phyloP scores from a whole-genome alignment of 805 yeast genomes.

The Metschnikowia similis region DNA sequence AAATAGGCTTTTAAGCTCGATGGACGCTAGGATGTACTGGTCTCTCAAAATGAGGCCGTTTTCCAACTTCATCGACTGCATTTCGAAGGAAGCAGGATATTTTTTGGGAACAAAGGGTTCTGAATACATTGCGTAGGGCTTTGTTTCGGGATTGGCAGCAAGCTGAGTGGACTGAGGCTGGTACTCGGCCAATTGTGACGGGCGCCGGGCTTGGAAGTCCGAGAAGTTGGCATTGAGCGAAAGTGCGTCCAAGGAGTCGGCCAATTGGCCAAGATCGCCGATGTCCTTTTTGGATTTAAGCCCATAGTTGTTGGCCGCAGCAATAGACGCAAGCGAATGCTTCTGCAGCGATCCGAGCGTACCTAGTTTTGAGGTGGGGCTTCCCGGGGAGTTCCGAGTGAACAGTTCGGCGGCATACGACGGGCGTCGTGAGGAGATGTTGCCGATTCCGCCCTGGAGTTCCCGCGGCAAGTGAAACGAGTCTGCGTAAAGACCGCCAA shows the following conservation, averaged over 20 bases:
- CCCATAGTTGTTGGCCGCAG: conserved; percentile 27
- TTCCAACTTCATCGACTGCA: conserved; percentile 41
- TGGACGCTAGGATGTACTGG: conserved; percentile 55
- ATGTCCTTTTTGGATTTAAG: conserved; percentile 11
- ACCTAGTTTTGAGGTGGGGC: not conserved
- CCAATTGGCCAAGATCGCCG: conserved; percentile 21
- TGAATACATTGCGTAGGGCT: not conserved
- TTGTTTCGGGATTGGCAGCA: not conserved
- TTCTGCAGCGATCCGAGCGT: conserved; percentile 5
- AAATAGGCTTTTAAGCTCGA: conserved; percentile 49
- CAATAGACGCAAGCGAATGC: conserved; percentile 24
- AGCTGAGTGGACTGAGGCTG: not conserved
- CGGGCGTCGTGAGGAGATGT: conserved; percentile 65
- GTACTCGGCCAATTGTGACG: conserved; percentile 36
- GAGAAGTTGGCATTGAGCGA: conserved; percentile 31
- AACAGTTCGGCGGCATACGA: conserved; percentile 67
- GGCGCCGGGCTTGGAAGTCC: conserved; percentile 41
- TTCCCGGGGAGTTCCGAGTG: conserved; percentile 27
- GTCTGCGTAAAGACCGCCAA: conserved; percentile 15
- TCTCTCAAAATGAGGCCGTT: conserved; percentile 59
- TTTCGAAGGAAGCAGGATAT: not conserved
- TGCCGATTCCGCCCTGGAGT: conserved; percentile 61
- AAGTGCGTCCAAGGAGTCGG: conserved; percentile 27
- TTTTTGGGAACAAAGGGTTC: not conserved
- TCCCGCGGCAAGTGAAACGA: conserved; percentile 51